Evolutionary conservation across 257 asterid species (phyloP).

Genomic region (Solanum dulcamara): DNA sequence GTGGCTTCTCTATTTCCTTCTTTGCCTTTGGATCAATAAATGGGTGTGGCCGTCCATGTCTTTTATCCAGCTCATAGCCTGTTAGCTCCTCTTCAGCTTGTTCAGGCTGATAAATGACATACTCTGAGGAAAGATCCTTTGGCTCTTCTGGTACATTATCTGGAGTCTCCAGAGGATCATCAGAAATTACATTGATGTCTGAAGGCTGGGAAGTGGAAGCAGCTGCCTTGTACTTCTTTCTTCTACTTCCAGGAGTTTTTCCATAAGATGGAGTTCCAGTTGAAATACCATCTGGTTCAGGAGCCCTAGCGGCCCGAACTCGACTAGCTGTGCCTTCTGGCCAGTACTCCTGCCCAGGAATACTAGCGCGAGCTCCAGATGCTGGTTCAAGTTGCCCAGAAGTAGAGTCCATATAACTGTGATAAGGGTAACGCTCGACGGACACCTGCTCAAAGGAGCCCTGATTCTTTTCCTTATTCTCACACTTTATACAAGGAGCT

Average conservation of each 20-base stretch:
- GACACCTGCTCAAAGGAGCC: slow-evolving; percentile 31
- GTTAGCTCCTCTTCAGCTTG: slow-evolving; percentile 41
- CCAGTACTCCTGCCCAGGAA: slow-evolving; percentile 81
- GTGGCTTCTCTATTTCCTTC: slow-evolving; percentile 50
- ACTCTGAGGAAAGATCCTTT: slow-evolving; percentile 37
- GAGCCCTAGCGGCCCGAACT: slow-evolving; percentile 83
- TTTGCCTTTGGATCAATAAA: slow-evolving; percentile 68
- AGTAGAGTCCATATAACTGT: slow-evolving; percentile 77
- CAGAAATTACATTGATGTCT: slow-evolving; percentile 15
- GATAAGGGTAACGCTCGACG: slow-evolving; percentile 72
- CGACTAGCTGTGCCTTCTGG: slow-evolving; percentile 85
- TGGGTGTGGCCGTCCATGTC: slow-evolving; percentile 70
- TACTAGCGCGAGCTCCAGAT: slow-evolving; percentile 93
- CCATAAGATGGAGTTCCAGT: slow-evolving; percentile 79
- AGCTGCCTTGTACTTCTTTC: slow-evolving; percentile 50
- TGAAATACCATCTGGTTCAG: slow-evolving; percentile 69
- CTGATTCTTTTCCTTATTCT: slow-evolving; percentile 40
- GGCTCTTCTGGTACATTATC: slow-evolving; percentile 44
- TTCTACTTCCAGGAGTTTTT: slow-evolving; percentile 81
- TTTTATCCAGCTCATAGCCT: slow-evolving; percentile 70
- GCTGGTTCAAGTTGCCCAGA: slow-evolving; percentile 94
- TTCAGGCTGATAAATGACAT: slow-evolving; percentile 58
- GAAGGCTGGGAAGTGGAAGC: slow-evolving; percentile 32
- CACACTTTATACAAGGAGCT: slow-evolving; percentile 54
- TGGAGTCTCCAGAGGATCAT: slow-evolving; percentile 25